These are phyloP conservation scores for Didymella segeticola DNA, from an alignment of 2,329 filamentous ascomycete species.

Conservation along the genomic window DNA sequence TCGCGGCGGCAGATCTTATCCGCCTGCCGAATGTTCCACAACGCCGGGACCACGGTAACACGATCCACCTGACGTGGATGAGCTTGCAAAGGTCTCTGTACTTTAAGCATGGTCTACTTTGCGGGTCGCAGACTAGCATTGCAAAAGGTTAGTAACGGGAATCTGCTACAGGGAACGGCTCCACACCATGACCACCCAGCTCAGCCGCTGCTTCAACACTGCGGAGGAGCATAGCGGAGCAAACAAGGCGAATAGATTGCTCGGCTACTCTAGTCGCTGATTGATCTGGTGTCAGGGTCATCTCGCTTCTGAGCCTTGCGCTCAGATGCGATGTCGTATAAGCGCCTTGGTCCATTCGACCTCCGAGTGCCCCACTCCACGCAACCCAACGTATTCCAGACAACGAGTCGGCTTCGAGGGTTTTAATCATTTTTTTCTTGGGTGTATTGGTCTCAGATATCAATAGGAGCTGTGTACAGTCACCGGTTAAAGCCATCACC, in stretches of 20 bases:
- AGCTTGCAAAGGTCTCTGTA: conserved; percentile 1
- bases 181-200: not conserved
- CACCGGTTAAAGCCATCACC: not conserved
- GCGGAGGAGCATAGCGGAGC: not conserved
- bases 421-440: not conserved
- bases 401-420: not conserved
- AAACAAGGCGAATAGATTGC: not conserved
- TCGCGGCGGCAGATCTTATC: conserved; percentile 15
- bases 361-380: not conserved
- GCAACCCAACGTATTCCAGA: not conserved
- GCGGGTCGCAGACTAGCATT: not conserved
- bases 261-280: not conserved
- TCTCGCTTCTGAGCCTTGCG: not conserved
- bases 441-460: not conserved
- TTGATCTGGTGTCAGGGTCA: conserved; percentile 3
- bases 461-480: not conserved
- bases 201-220: not conserved
- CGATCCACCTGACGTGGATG: conserved; percentile 12
- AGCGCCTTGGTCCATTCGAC: not conserved
- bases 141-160: not conserved
- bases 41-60: conserved; percentile 25
- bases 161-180: not conserved
- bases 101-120: not conserved
- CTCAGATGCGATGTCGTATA: not conserved
- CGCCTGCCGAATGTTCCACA: conserved; percentile 36